Percentiles rank a stretch among this genome's conserved stretches.
These are phyloP conservation scores for Penicillium robsamsonii DNA, from an alignment of 495 filamentous ascomycete species.

Conservation along the genomic window DNA sequence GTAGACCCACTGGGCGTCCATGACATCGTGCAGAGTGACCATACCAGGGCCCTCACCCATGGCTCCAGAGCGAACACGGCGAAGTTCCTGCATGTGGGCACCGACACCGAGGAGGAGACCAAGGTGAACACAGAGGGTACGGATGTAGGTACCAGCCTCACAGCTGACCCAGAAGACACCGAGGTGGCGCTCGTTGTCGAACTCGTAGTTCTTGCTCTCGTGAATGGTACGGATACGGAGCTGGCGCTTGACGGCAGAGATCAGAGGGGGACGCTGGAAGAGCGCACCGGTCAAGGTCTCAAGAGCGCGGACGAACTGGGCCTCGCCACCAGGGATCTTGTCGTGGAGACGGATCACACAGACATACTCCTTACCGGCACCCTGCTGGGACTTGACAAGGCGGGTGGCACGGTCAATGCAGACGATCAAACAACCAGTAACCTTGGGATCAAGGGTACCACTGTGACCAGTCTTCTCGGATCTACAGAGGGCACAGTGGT, in stretches of 20 bases:
- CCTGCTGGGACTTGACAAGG: conserved; percentile 96
- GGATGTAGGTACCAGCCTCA: conserved; percentile 97
- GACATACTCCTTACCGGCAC: conserved; percentile 89
- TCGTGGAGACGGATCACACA: conserved; percentile 90
- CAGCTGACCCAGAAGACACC: conserved; percentile 99
- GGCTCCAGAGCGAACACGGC: conserved; percentile 88
- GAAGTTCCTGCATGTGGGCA: conserved; percentile 97
- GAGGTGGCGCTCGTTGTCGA: conserved; percentile 96
- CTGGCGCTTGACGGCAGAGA: conserved; percentile 97
- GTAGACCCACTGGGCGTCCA: conserved; percentile 90
- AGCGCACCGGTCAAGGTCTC: conserved; percentile 94
- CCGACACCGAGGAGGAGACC: conserved; percentile 90
- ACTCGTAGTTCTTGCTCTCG: conserved; percentile 92
- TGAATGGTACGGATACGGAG: conserved; percentile 95
- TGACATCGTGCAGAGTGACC: conserved; percentile 92
- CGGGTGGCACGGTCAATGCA: conserved; percentile 95
- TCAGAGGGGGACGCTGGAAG: conserved; percentile 95
- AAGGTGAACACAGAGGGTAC: conserved; percentile 94
- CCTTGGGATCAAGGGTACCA: conserved; percentile 93
- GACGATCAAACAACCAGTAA: conserved; percentile 92
- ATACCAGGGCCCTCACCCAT: conserved; percentile 87
- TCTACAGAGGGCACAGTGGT: conserved; percentile 44
- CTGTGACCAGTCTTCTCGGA: conserved; percentile 97
- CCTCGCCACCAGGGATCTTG: conserved; percentile 84
- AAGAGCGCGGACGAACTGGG: conserved; percentile 83